Evolutionary conservation across 345 rosid genomes (phyloP), one percentile per base, ranked within the genome.

Genomic region (Boechera divaricarpa): DNA sequence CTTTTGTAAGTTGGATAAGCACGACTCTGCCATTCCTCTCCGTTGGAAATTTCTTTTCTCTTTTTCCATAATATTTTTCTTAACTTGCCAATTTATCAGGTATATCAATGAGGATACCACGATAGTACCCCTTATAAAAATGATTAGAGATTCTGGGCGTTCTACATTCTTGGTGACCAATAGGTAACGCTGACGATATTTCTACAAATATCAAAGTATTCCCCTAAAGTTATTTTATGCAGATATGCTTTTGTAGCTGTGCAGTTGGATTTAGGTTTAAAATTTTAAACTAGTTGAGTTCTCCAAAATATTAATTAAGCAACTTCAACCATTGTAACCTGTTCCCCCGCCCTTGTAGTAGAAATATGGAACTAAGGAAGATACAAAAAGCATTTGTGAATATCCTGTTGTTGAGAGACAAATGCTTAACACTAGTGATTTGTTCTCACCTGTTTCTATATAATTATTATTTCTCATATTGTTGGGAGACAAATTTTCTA

Each of bases 161-260:
- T 81, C 88, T 44, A 95, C 97, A 51, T 95, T 95, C 89, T 83
- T 95, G 88, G 99, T 93, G 85, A 95, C 99, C 75, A 95, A 95
- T 81, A 95, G 98, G 99, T 91, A 81, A 58, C 29, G 24, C 10
- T 6, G 6, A 11, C 1, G 12, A 58, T 13, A 58, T 42, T 21
- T 42, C 24, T 63, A 28, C 52, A 21, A 33, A 42, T 64, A 42
- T 56, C 54, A 64, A 21, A 41, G 4, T 42, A 7, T 52, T 15
- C 11, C 6, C 12, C 33, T 12, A 63, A 55, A 58, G 48, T 48
- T 65, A 7, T 38, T 70, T n/a, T 48, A 47, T 63, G 8, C 52
- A 32, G 52, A 29, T 35, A n/a, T 42, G 36, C 52, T 48, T 56
- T 56, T 10, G 28, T 63, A 70, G 51, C 59, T 77, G 21, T 32